Evolutionary conservation across 2,329 filamentous ascomycete species (phyloP).

Genomic region (Colletotrichum sp.): DNA sequence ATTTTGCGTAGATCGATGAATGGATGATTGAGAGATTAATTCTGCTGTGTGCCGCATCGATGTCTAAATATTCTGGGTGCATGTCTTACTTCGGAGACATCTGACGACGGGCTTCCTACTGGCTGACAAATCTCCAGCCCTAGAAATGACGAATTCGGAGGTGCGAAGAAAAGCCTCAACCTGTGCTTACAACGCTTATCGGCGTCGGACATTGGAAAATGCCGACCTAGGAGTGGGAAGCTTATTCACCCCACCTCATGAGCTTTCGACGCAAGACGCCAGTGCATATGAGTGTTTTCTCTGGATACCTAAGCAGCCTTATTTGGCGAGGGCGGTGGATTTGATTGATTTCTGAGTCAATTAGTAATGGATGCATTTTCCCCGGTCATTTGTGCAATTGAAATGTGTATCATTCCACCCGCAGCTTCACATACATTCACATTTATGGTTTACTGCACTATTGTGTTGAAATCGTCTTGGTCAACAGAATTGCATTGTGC

Average conservation of each 20-base stretch:
- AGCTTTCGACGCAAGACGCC: background rate
- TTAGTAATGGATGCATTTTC: background rate
- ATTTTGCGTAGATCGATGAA: background rate
- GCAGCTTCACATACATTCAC: background rate
- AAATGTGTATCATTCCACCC: background rate
- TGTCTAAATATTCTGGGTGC: background rate
- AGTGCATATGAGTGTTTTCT: background rate
- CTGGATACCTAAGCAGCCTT: background rate
- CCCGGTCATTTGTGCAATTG: background rate
- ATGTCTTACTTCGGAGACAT: background rate
- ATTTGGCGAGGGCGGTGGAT: too few species aligned
- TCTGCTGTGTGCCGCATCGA: background rate
- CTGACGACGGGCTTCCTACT: background rate
- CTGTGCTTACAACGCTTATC: background rate
- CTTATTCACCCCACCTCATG: background rate
- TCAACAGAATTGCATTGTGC: background rate
- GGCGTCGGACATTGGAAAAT: background rate
- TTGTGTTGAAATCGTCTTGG: background rate
- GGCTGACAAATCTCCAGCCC: background rate
- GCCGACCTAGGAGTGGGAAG: background rate
- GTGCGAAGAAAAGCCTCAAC: background rate
- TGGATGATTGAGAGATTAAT: background rate
- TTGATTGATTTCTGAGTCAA: too few species aligned
- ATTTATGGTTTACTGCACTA: background rate
- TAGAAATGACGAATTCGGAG: background rate